These are phyloP conservation scores for Cladosporium sp. DNA, from an alignment of 2,329 filamentous ascomycete genomes.

Conservation along the genomic window DNA sequence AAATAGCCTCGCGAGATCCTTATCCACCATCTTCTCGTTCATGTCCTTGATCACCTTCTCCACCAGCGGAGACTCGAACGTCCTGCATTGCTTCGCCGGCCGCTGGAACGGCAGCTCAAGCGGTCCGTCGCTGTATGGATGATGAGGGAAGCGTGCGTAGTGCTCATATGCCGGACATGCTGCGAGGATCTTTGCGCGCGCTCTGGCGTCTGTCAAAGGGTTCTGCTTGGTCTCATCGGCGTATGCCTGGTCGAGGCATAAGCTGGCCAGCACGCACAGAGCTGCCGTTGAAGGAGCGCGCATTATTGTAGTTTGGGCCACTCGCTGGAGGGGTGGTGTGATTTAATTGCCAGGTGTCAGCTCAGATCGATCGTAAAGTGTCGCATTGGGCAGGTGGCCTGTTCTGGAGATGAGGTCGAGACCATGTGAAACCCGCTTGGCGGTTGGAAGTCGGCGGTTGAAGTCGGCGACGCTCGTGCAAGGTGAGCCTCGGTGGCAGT, in stretches of 20 bases:
- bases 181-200: slow-evolving; percentile 36
- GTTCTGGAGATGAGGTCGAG: slow-evolving; percentile 16
- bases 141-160: slow-evolving; percentile 43
- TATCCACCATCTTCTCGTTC: slow-evolving; percentile 75
- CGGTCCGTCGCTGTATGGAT: slow-evolving; percentile 76
- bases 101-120: slow-evolving; percentile 82
- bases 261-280: slow-evolving; percentile 32
- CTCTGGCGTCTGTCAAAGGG: slow-evolving; percentile 28
- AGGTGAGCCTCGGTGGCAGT: background rate
- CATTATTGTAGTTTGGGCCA: slow-evolving; percentile 22
- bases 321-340: background rate
- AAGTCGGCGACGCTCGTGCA: background rate
- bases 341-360: background rate
- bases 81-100: slow-evolving; percentile 77
- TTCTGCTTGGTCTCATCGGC: slow-evolving; percentile 29
- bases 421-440: slow-evolving; percentile 14
- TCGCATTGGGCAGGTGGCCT: slow-evolving; percentile 10
- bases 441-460: background rate
- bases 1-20: slow-evolving; percentile 87
- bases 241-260: slow-evolving; percentile 30
- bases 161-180: slow-evolving; percentile 43
- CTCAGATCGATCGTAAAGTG: slow-evolving; percentile 1
- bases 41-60: slow-evolving; percentile 85
- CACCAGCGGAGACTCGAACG: slow-evolving; percentile 82
- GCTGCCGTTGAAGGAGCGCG: slow-evolving; percentile 28